These are phyloP conservation scores for Pyrenophora tritici-repentis DNA, from an alignment of 2,329 filamentous ascomycete species.

Conservation along the genomic window DNA sequence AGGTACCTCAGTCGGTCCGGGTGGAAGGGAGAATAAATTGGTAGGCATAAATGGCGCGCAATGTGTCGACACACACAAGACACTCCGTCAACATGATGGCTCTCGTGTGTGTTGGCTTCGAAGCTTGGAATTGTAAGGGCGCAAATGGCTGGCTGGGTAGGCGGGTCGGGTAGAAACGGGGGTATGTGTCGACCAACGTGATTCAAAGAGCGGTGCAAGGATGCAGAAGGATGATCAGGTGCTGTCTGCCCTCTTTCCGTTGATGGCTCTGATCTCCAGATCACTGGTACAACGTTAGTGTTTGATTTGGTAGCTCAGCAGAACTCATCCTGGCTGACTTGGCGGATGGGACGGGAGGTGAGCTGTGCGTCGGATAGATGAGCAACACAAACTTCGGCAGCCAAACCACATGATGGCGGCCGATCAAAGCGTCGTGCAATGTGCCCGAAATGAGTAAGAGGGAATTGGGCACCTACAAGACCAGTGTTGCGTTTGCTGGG, in stretches of 20 bases:
- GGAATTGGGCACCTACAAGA: slow-evolving; percentile 70
- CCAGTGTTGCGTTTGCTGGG: slow-evolving; percentile 72
- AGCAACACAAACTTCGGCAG: not conserved
- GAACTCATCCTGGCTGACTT: not conserved
- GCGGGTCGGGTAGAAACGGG: slow-evolving; percentile 15
- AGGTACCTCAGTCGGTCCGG: not conserved
- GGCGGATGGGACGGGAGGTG: slow-evolving; percentile 4
- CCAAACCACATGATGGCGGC: not conserved
- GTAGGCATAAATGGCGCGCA: slow-evolving; percentile 5
- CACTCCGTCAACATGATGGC: not conserved
- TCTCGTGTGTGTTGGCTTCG: not conserved
- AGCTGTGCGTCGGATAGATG: slow-evolving; percentile 13
- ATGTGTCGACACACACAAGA: not conserved
- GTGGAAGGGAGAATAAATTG: slow-evolving; percentile 1
- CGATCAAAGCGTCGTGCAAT: slow-evolving; percentile 3
- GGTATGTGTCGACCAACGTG: slow-evolving; percentile 13
- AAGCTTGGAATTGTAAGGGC: not conserved
- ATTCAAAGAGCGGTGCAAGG: slow-evolving; percentile 3
- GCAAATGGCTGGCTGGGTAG: not conserved
- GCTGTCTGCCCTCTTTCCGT: slow-evolving; percentile 53
- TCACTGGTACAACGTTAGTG: slow-evolving; percentile 56
- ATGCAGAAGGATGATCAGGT: not conserved
- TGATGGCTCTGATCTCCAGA: slow-evolving; percentile 70
- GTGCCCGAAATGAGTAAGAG: slow-evolving; percentile 1
- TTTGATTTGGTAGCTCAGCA: slow-evolving; percentile 2